Base-by-base conservation (phyloP, 2,329 filamentous ascomycete genomes). In the Gremmenia infestans region DNA sequence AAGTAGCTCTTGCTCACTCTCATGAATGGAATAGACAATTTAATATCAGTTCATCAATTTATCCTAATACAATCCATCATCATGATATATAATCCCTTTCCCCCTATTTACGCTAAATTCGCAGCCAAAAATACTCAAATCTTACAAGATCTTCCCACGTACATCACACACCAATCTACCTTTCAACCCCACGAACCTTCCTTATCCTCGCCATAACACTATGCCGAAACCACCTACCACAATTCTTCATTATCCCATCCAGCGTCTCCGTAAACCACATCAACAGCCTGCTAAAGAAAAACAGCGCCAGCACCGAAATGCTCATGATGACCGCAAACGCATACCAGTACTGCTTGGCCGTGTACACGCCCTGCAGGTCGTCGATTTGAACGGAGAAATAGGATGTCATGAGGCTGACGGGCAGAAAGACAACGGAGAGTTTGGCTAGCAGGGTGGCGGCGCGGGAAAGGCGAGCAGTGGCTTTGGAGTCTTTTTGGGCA, bases 361-460 rank as follows among this genome's bases (percentile, higher is more conserved):
- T 82, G 70, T 88, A 90, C n/a, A 73, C 71, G 7, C 70, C 68
- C 49, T 80, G 76, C 9, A 85, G 72, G 4, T 81, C 78, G 7
- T 74, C 71, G 50, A 90, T 80, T 67, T 88, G 80, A 1, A 86
- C 79, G 5, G 83, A 85, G 69, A 90, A 91, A 70, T 90, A 91
- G 35, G 77, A 82, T 3, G 87, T 89, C 81, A 91, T 85, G 49
- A 91, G 78, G 62, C 81, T 86, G 58, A 91, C 85, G 0, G 88
- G 88, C 54, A 91, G 76, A 72, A 91, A 91, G 51, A 91, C 75
- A 42, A 91, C 87, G 12, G 85, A 88, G 5, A 87, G 81, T 68
- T 91, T 91, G 48, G 86, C 87, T 11, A 91, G 76, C 5, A 91
- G 73, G 4, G 89, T 82, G 3, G 87, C 88, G 60, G 87, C 85